Base-by-base conservation (phyloP, 1,139 yeast genomes). In the Yamadazyma dushanensis region DNA sequence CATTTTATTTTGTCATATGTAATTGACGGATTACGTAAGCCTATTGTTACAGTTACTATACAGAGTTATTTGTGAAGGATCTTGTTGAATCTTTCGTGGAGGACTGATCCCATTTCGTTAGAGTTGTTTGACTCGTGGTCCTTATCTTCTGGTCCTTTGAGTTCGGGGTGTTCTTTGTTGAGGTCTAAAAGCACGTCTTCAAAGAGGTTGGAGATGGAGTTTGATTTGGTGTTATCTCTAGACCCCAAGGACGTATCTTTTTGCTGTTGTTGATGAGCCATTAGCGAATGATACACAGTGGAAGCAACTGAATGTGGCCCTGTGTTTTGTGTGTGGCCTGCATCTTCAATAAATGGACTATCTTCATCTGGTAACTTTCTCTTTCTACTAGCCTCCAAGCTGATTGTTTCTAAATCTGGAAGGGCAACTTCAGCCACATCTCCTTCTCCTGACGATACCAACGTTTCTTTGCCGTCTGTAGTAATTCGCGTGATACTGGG, bases 171-270 rank as follows among this genome's bases (percentile, higher is more conserved):
- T 23, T 35, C 40, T 38, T 38, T 39, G 32, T 46, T 42, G n/a
- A 46, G 17, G 38, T 45, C 49, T 20, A 36, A 37, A 5, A 48
- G 40, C 5, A 54, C 59, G 29, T 62, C 66, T 34, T 59, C 67
- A 39, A 61, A 63, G 14, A 62, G 47, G 35, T 62, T 54, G 4
- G 66, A 61, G 10, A 58, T 56, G 2, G 67, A 60, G 33, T 50
- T 49, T 9, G 66, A 51, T 26, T 56, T 49, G 16, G 58, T 51
- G 26, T 46, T 51, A 5, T 51, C 60, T 13, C 45, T 45, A 3
- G 55, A 50, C 22, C 33, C 28, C 15, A 20, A 13, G 3, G 29
- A 26, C 8, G 28, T 25, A 8, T 17, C 33, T 17, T 33, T 14
- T 14, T 34, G 18, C 21, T 36, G 34, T 15, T 38, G 42, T 26